Conservation (phyloP, 495 filamentous ascomycete species). For the Penicillium odoratum region DNA sequence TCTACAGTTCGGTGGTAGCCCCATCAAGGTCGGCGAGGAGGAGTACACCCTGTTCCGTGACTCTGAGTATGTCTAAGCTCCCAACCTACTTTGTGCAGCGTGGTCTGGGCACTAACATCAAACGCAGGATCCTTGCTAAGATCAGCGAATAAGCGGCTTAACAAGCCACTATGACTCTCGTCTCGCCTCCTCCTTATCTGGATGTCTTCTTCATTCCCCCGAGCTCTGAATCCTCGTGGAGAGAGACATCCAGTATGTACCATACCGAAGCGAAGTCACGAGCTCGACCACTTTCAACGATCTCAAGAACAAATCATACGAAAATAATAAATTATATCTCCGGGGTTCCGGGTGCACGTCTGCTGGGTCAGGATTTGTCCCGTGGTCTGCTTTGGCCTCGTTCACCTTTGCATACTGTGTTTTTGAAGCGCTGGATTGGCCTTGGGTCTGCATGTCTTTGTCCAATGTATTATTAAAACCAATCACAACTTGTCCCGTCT, state of each 20-base stretch:
- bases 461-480: constrained; percentile 38
- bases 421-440: constrained; percentile 47
- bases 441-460: constrained; percentile 43
- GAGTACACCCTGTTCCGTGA: constrained; percentile 96
- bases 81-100: neutral
- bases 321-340: constrained; percentile 20
- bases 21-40: constrained; percentile 95
- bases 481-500: constrained; percentile 22
- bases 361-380: constrained; percentile 7
- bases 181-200: constrained; percentile 16
- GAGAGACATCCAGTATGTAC: constrained; percentile 31
- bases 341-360: constrained; percentile 4
- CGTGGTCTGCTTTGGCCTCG: constrained; percentile 11
- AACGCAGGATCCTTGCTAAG: constrained; percentile 74
- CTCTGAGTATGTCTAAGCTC: constrained; percentile 74
- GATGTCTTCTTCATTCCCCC: constrained; percentile 8
- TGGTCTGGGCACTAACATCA: constrained; percentile 24
- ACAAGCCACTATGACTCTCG: constrained; percentile 14
- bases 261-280: constrained; percentile 41
- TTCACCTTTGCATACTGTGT: constrained; percentile 39
- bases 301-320: constrained; percentile 26
- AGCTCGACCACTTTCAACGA: constrained; percentile 32
- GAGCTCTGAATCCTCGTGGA: constrained; percentile 20
- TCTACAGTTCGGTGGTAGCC: constrained; percentile 85
- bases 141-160: constrained; percentile 70